Conservation (phyloP, 257 asterid species). For the Dorcoceras hygrometricum region DNA sequence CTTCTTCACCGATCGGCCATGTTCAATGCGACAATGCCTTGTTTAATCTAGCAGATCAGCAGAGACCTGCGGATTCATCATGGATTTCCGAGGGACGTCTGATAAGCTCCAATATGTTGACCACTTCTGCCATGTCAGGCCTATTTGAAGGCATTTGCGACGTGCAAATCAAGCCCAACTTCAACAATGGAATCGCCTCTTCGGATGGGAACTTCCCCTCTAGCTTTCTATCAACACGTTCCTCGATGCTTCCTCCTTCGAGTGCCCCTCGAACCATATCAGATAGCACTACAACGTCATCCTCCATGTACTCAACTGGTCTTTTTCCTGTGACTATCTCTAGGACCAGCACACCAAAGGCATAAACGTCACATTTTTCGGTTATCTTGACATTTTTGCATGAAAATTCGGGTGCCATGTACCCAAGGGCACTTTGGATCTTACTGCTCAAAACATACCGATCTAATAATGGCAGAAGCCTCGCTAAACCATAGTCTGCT, state of each 20-base stretch:
- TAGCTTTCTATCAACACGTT: slow-evolving; percentile 55
- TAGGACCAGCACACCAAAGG: slow-evolving; percentile 65
- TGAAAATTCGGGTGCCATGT: slow-evolving; percentile 87
- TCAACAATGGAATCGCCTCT: slow-evolving; percentile 71
- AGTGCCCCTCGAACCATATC: slow-evolving; percentile 74
- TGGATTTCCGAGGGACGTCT: slow-evolving; percentile 48
- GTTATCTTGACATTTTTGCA: slow-evolving; percentile 80
- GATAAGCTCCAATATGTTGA: slow-evolving; percentile 66
- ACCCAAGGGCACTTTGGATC: slow-evolving; percentile 84
- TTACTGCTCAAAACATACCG: slow-evolving; percentile 74
- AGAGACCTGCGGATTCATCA: slow-evolving; percentile 28
- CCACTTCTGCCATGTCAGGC: slow-evolving; percentile 83
- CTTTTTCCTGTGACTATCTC: slow-evolving; percentile 72
- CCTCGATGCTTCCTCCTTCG: slow-evolving; percentile 70
- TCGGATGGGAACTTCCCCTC: slow-evolving; percentile 50
- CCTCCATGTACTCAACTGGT: slow-evolving; percentile 85
- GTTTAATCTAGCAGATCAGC: background rate
- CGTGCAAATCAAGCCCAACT: slow-evolving; percentile 75
- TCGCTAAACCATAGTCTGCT: slow-evolving; percentile 71
- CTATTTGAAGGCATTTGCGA: slow-evolving; percentile 87
- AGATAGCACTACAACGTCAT: slow-evolving; percentile 72
- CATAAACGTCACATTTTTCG: slow-evolving; percentile 82
- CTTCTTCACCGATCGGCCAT: background rate
- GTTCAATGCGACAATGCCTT: too few relatives aligned
- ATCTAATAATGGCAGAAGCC: slow-evolving; percentile 58